Evolutionary conservation across 2,329 filamentous ascomycete genomes (phyloP).

Genomic region (Lasiodiplodia sp.): DNA sequence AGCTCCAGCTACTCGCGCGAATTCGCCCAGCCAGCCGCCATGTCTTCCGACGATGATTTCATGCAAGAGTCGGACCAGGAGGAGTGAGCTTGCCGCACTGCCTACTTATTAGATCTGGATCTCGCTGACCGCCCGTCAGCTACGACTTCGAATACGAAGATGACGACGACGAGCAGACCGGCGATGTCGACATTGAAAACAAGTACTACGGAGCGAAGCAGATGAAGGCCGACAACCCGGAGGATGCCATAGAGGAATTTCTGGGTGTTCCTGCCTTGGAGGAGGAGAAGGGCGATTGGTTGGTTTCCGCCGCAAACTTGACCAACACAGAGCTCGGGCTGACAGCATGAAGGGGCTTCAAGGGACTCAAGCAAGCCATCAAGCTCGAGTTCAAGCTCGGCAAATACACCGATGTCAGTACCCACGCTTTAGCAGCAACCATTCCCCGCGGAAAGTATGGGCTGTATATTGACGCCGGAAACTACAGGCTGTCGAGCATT

Average conservation of each 20-base stretch:
- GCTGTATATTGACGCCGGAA: constrained; percentile 35
- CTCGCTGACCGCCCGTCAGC: constrained; percentile 53
- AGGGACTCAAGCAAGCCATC: constrained; percentile 96
- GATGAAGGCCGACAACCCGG: constrained; percentile 84
- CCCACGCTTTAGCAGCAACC: constrained; percentile 3
- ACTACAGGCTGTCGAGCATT: constrained; percentile 83
- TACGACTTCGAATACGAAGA: constrained; percentile 99
- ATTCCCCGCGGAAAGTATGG: background rate
- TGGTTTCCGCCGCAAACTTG: constrained; percentile 33
- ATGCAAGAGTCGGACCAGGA: constrained; percentile 92
- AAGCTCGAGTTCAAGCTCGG: constrained; percentile 95
- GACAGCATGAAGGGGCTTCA: constrained; percentile 73
- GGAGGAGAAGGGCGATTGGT: constrained; percentile 93
- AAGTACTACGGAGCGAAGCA: constrained; percentile 99
- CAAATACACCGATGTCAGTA: constrained; percentile 78
- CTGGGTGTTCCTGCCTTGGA: constrained; percentile 85
- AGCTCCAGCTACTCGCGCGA: background rate
- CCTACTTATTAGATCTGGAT: background rate
- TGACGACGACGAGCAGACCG: constrained; percentile 85
- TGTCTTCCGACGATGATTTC: constrained; percentile 89
- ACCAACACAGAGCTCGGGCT: background rate
- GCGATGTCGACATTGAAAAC: constrained; percentile 96
- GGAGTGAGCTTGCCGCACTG: constrained; percentile 63
- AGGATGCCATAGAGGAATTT: constrained; percentile 91
- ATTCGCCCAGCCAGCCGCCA: constrained; percentile 47